Evolutionary conservation across 2,329 filamentous ascomycete species (phyloP).

Genomic region (Conoideocrella luteorostrata): DNA sequence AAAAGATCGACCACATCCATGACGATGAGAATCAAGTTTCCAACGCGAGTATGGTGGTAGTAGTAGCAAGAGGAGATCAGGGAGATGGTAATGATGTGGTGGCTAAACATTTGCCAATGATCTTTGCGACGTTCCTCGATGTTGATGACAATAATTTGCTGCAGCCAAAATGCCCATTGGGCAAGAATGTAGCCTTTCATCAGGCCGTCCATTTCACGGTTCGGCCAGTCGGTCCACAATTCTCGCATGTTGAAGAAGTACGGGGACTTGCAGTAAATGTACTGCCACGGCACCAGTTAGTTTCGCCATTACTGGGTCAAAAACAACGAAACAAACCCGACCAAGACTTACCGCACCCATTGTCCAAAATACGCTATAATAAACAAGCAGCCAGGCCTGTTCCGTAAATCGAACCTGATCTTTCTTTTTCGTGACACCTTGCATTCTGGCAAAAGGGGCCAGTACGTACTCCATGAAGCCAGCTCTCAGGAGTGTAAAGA

Average conservation of each 20-base stretch:
- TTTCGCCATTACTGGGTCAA: no score
- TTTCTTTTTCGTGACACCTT: conserved; percentile 72
- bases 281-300: conserved; percentile 41
- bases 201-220: conserved; percentile 65
- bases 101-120: conserved; percentile 92
- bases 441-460: conserved; percentile 64
- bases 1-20: conserved; percentile 94
- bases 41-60: conserved; percentile 82
- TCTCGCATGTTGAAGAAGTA: conserved; percentile 73
- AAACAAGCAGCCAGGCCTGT: conserved; percentile 85
- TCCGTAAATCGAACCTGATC: conserved; percentile 79
- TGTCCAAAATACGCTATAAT: conserved; percentile 76
- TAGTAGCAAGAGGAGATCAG: conserved; percentile 79
- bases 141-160: conserved; percentile 90
- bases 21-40: conserved; percentile 79
- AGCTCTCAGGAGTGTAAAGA: conserved; percentile 82
- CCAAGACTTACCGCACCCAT: conserved; percentile 67
- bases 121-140: conserved; percentile 94
- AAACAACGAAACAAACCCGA: no score
- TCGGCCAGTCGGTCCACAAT: conserved; percentile 82
- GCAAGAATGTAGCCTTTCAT: conserved; percentile 87
- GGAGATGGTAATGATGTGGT: conserved; percentile 82
- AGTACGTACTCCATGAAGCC: conserved; percentile 82
- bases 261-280: conserved; percentile 69
- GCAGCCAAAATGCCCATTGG: conserved; percentile 89